These are phyloP conservation scores for Climacium dendroides DNA, from an alignment of 225 moss, liverwort and hornwort genomes.

Conservation along the genomic window DNA sequence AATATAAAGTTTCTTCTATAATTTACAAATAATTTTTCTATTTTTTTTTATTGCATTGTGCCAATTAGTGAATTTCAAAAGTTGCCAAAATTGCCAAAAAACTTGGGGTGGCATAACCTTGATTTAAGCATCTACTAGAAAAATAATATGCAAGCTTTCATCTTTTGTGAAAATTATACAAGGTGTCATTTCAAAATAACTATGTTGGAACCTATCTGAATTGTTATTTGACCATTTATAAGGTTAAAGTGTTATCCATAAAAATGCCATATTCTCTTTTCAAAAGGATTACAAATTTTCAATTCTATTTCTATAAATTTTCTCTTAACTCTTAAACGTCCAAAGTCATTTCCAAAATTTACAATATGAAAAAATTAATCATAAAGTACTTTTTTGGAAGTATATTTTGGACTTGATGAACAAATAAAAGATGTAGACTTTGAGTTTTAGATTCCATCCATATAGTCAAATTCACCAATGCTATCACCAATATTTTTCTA, in stretches of 20 bases:
- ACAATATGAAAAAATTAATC: too few species aligned
- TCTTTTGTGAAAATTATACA: background rate
- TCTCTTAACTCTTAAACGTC: too few species aligned
- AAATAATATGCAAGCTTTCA: background rate
- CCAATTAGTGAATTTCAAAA: background rate
- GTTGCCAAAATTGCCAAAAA: background rate
- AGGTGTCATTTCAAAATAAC: background rate
- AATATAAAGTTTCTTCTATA: background rate
- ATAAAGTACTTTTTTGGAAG: too few species aligned
- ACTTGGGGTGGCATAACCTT: background rate
- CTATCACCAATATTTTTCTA: too few species aligned
- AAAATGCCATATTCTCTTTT: background rate
- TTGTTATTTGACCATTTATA: background rate
- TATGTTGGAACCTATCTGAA: background rate
- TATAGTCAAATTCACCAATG: too few species aligned
- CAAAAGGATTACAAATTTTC: too few species aligned
- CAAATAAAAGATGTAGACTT: too few species aligned
- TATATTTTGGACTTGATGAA: too few species aligned
- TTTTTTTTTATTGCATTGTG: rapidly evolving
- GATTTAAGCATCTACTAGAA: background rate
- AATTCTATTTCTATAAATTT: background rate
- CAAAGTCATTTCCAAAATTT: too few species aligned
- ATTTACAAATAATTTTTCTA: background rate
- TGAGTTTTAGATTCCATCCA: too few species aligned
- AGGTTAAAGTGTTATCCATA: background rate